Base-by-base conservation (phyloP, 2,329 filamentous ascomycete genomes). In the Hortaea sp. region DNA sequence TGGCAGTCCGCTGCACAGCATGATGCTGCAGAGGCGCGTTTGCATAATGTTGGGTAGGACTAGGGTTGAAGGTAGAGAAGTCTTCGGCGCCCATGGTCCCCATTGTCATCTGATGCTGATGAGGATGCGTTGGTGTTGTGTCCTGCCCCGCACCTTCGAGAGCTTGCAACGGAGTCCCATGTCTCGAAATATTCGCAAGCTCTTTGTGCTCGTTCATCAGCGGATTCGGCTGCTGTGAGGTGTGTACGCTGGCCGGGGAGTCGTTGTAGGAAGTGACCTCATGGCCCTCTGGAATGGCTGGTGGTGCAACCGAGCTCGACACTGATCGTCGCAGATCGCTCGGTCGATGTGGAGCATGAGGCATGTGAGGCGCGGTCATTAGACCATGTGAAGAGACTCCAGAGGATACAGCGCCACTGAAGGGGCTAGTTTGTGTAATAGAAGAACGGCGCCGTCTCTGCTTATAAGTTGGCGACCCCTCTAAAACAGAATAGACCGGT, bases 401-500 rank as follows among this genome's bases (percentile, higher is more conserved):
- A 20, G 76, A 72, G 41, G 79, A 75, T n/a, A 83, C 78, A 42
- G 79, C 79, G 52, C 82, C 79, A 20, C 20, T 20, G 20, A 20
- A 20, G 20, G 20, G 20, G 50, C 43, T 84, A 55, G 84, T 80
- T 9, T 86, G 84, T 27, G 90, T 88, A 52, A 97, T 88, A 38
- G 90, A 97, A 32, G 92, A 95, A 52, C 92, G 85, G 56, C 92
- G 82, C 66, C 92, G 80, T 59, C 92, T 81, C 74, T 97, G 92
- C 78, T 98, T 98, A 73, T 98, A 98, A 34, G 92, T 97, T 9
- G 92, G 92, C 29, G 92, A 98, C 42, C 92, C 92, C 71, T 98
- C 92, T 63, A 97, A 92, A 42, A 95, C 89, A 4, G 62, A 63
- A 42, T 88, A 90, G 73, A 94, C 95, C 57, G 92, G 85, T 64